Evolutionary conservation across 352 stramenopile genomes (phyloP), one percentile per base, ranked within the genome.

Genomic region (Phytophthora vignae): DNA sequence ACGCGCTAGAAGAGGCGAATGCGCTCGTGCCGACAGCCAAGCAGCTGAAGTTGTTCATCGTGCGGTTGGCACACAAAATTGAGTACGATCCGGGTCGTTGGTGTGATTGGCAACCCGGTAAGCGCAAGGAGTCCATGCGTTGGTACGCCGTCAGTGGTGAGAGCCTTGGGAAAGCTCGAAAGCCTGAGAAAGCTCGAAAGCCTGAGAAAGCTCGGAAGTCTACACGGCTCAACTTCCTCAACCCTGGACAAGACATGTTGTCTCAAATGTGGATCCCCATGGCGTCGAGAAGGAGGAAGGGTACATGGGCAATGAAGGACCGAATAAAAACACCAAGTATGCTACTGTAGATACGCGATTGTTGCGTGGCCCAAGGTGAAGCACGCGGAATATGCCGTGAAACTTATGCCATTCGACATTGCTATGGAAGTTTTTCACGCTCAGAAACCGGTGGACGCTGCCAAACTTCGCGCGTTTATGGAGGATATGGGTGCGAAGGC

Each of bases 281-380:
- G 69, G 69, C 1, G 38, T 17, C 5, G 67, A 55, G 19, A 69
- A 60, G 15, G 70, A 65, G 48, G 64, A 73, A 58, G 69, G 69
- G 2, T 60, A 56, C 10, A 42, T 49, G 15, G 61, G 61, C 14
- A 69, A 69, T 21, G 38, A 69, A 40, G 36, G 50, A 3, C 46
- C 64, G 6, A 73, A 25, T 11, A 73, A 60, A 57, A 69, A 29
- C 19, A 76, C 69, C 10, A 68, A 36, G 33, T 76, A 69, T 42
- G 63, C 52, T 21, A 22, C 21, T 22, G 21, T 22, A 59, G 60
- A 29, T 72, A 63, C 38, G 69, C 49, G 12, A 44, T 76, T 22
- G 44, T 72, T 4, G 54, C 64, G 14, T 76, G 64, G 64, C 59
- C 64, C 9, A 36, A 29, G 1, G 40, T 9, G 6, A 46, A 54